Evolutionary conservation across 1,139 yeast species (phyloP).

Genomic region (Schwanniomyces etchellsii): DNA sequence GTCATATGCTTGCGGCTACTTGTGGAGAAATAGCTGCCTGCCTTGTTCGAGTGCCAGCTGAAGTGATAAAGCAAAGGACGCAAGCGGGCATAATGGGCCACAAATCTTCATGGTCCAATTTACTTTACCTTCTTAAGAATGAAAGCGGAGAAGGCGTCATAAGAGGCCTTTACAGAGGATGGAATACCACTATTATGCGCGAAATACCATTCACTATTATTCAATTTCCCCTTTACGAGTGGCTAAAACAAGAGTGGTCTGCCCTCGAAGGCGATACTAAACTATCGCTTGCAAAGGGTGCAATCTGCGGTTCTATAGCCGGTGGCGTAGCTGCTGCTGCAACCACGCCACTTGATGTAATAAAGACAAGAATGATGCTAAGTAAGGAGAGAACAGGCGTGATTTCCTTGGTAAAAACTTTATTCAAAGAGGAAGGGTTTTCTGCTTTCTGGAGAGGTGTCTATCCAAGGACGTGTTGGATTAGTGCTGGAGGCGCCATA

Average conservation of each 20-base stretch:
- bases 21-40: slow-evolving; percentile 93
- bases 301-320: slow-evolving; percentile 88
- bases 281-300: slow-evolving; percentile 70
- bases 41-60: slow-evolving; percentile 91
- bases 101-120: slow-evolving; percentile 57
- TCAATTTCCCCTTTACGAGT: slow-evolving; percentile 91
- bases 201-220: slow-evolving; percentile 95
- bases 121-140: slow-evolving; percentile 49
- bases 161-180: slow-evolving; percentile 83
- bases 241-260: slow-evolving; percentile 55
- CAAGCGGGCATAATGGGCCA: slow-evolving; percentile 58
- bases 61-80: slow-evolving; percentile 90
- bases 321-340: slow-evolving; percentile 93
- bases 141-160: slow-evolving; percentile 72
- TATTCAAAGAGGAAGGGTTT: slow-evolving; percentile 62
- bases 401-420: slow-evolving; percentile 34
- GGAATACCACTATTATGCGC: slow-evolving; percentile 85
- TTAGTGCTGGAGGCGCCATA: slow-evolving; percentile 96
- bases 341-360: slow-evolving; percentile 90
- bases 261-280: slow-evolving; percentile 27
- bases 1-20: slow-evolving; percentile 85
- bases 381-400: slow-evolving; percentile 47
- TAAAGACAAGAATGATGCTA: slow-evolving; percentile 89
- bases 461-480: slow-evolving; percentile 96
- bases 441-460: slow-evolving; percentile 72